phyloP scores from a whole-genome alignment of 2,329 filamentous ascomycete species.

The Apiospora hydei region DNA sequence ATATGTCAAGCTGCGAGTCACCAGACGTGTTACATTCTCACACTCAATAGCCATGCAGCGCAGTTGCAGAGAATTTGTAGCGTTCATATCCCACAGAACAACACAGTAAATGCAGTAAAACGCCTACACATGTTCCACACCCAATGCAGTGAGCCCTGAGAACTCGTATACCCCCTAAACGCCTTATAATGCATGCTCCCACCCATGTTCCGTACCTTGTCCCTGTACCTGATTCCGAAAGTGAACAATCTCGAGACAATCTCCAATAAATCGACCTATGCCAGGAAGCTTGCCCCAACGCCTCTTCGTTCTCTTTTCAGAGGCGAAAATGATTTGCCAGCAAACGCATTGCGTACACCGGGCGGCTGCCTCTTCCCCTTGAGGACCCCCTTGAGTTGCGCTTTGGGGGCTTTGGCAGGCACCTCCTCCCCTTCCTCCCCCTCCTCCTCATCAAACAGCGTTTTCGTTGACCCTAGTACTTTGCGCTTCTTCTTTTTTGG shows the following conservation, averaged over 20 bases:
- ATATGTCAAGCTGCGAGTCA: neutral
- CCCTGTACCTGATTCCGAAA: slow-evolving; percentile 8
- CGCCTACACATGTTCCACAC: slow-evolving; percentile 6
- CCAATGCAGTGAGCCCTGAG: slow-evolving; percentile 7
- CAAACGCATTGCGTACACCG: slow-evolving; percentile 56
- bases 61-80: neutral
- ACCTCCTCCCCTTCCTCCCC: slow-evolving; percentile 63
- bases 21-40: neutral
- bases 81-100: slow-evolving; percentile 31
- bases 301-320: slow-evolving; percentile 74
- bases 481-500: slow-evolving; percentile 74
- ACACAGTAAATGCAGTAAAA: slow-evolving; percentile 22
- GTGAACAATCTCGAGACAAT: slow-evolving; percentile 5
- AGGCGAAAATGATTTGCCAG: slow-evolving; percentile 68
- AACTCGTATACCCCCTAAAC: slow-evolving; percentile 16
- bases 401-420: slow-evolving; percentile 39
- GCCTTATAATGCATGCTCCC: slow-evolving; percentile 27
- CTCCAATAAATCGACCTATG: slow-evolving; percentile 40
- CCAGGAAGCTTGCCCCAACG: slow-evolving; percentile 67
- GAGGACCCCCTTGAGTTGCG: slow-evolving; percentile 33
- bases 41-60: neutral
- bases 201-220: slow-evolving; percentile 2
- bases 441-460: slow-evolving; percentile 72
- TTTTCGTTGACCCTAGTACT: slow-evolving; percentile 69
- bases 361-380: slow-evolving; percentile 47